These are phyloP conservation scores for Microstroma glucosiphilum DNA, from an alignment of 1,284 basidiomycete genomes.

Conservation along the genomic window DNA sequence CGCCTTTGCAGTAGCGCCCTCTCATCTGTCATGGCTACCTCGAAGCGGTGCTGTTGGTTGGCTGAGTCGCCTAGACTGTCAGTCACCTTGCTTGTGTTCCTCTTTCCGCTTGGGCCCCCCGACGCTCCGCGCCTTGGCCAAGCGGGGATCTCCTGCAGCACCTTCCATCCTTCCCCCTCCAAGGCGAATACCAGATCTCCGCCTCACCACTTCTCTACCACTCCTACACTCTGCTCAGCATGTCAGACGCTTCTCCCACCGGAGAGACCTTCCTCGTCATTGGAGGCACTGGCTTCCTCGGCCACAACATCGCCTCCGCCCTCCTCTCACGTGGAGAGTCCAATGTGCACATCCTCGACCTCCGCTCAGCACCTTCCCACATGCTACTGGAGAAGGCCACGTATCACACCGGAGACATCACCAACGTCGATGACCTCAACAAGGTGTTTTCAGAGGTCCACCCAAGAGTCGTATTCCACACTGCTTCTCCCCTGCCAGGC, in stretches of 20 bases:
- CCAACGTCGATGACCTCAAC: conserved; percentile 26
- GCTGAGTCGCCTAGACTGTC: too few species aligned
- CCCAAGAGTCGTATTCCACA: conserved; percentile 63
- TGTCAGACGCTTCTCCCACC: conserved; percentile 39
- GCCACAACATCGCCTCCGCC: conserved; percentile 41
- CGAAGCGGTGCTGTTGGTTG: too few species aligned
- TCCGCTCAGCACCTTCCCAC: conserved; percentile 23
- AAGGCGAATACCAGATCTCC: too few species aligned
- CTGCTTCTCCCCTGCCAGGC: conserved; percentile 78
- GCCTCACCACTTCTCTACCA: not conserved
- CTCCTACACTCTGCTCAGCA: conserved; percentile 13
- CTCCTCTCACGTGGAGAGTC: conserved; percentile 44
- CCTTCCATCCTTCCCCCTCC: too few species aligned
- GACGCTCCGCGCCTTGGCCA: too few species aligned
- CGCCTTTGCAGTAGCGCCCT: not conserved
- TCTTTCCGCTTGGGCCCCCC: too few species aligned
- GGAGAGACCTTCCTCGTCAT: conserved; percentile 48
- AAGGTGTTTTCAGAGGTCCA: conserved; percentile 13
- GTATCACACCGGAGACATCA: conserved; percentile 46
- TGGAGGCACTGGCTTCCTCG: conserved; percentile 48
- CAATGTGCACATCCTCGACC: conserved; percentile 41
- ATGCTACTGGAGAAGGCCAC: conserved; percentile 31
- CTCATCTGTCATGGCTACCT: not conserved
- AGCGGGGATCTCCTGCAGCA: too few species aligned
- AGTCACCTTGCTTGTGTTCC: too few species aligned